Evolutionary conservation across 2,329 filamentous ascomycete genomes (phyloP).

Genomic region (Xenoacremonium recifei): DNA sequence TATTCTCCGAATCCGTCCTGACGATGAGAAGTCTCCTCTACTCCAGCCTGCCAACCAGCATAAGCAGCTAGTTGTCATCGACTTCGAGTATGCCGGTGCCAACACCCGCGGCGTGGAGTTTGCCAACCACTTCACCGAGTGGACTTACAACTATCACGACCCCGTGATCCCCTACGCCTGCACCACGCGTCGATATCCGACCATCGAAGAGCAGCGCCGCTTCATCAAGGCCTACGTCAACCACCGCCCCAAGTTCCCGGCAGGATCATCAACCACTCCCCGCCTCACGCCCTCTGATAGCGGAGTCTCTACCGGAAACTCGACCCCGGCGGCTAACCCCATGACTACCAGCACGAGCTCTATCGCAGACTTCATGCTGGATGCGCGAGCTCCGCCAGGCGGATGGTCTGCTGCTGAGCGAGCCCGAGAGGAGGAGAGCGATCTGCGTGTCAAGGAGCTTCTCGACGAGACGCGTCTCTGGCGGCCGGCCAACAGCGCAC

Average conservation of each 20-base stretch:
- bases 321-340: conserved; percentile 36
- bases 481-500: conserved; percentile 82
- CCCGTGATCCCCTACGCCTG: conserved; percentile 62
- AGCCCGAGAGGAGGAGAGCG: conserved; percentile 60
- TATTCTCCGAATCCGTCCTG: conserved; percentile 71
- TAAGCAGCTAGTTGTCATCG: conserved; percentile 94
- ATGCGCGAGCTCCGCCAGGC: conserved; percentile 60
- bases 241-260: conserved; percentile 69
- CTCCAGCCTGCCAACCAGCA: conserved; percentile 89
- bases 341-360: conserved; percentile 51
- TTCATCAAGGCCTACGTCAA: conserved; percentile 86
- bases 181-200: conserved; percentile 71
- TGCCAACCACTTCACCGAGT: conserved; percentile 97
- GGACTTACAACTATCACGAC: conserved; percentile 97
- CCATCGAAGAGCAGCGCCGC: conserved; percentile 73
- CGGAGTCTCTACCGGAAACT: conserved; percentile 25
- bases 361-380: conserved; percentile 75
- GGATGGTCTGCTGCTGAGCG: conserved; percentile 54
- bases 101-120: conserved; percentile 88
- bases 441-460: conserved; percentile 67
- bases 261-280: conserved; percentile 47
- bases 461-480: conserved; percentile 79
- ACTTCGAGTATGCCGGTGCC: conserved; percentile 94
- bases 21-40: conserved; percentile 77
- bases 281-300: conserved; percentile 49